Evolutionary conservation across 2,329 filamentous ascomycete genomes (phyloP).

Genomic region (Hypoxylon sp.): DNA sequence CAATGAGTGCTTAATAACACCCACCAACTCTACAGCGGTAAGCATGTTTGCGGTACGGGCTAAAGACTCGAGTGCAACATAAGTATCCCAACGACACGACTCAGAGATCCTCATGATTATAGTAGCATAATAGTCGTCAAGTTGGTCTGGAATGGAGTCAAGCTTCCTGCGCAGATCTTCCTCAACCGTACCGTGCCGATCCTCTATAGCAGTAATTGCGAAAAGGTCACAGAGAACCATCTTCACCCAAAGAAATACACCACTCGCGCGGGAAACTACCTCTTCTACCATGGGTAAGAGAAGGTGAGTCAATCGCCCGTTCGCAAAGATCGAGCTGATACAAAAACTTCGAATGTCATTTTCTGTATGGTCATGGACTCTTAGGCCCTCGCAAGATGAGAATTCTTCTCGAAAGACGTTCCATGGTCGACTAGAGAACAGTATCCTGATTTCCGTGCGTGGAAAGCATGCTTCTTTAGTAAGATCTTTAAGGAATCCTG

Average conservation of each 20-base stretch:
- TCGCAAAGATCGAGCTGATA: neutral
- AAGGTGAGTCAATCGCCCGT: neutral
- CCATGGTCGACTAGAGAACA: constrained; percentile 10
- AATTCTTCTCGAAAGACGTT: constrained; percentile 5
- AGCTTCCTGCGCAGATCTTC: neutral
- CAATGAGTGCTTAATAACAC: constrained; percentile 1
- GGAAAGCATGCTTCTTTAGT: neutral
- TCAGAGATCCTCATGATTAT: neutral
- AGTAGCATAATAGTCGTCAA: constrained; percentile 1
- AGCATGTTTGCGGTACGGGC: neutral
- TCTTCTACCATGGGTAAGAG: constrained; percentile 1
- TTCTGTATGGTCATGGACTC: neutral
- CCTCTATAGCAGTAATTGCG: neutral
- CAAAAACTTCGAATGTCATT: constrained; percentile 9
- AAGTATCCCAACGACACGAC: neutral
- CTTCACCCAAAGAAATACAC: constrained; percentile 20
- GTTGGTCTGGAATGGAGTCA: neutral
- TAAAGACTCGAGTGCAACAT: neutral
- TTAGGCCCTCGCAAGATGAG: neutral
- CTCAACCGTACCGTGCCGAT: neutral
- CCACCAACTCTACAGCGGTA: neutral
- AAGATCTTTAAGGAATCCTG: constrained; percentile 2
- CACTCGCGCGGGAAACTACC: neutral
- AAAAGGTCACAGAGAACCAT: constrained; percentile 7
- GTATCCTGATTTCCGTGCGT: constrained; percentile 1